A percentile compares a stretch with the other conserved stretches of the same genome.
phyloP scores from a whole-genome alignment of 805 yeast species.

The Ogataea polymorpha region DNA sequence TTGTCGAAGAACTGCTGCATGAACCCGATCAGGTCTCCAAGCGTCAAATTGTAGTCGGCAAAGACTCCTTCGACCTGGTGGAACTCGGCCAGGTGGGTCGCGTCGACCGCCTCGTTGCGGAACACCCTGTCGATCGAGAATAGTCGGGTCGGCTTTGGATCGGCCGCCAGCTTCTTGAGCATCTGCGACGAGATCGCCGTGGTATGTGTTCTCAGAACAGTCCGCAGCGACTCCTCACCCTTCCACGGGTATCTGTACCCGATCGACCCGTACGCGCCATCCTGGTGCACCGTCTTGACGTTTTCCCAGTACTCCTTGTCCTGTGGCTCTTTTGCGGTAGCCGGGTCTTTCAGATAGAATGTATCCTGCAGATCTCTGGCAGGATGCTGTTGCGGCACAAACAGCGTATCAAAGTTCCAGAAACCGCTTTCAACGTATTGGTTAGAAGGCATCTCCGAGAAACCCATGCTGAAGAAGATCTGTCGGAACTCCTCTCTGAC shows the following conservation, averaged over 20 bases:
- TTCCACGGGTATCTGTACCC: slow-evolving; percentile 99
- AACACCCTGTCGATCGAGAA: slow-evolving; percentile 97
- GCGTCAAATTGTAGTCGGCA: slow-evolving; percentile 91
- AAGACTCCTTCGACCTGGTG: slow-evolving; percentile 99
- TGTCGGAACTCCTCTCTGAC: slow-evolving; percentile 98
- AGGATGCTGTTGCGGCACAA: slow-evolving; percentile 99
- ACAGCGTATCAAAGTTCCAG: slow-evolving; percentile 98
- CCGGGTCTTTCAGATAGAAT: slow-evolving; percentile 93
- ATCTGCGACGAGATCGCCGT: slow-evolving; percentile 90
- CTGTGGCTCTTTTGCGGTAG: slow-evolving; percentile 72
- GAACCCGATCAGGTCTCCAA: slow-evolving; percentile 96
- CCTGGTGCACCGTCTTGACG: slow-evolving; percentile 80
- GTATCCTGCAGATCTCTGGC: slow-evolving; percentile 99
- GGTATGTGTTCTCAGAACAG: slow-evolving; percentile 96
- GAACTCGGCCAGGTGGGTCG: slow-evolving; percentile 98
- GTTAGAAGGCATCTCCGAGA: slow-evolving; percentile 98
- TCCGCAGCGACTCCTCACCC: slow-evolving; percentile 81
- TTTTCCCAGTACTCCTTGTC: slow-evolving; percentile 77
- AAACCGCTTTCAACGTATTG: slow-evolving; percentile 97
- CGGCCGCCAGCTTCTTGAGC: slow-evolving; percentile 81
- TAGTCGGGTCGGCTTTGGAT: slow-evolving; percentile 86
- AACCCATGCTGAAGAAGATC: slow-evolving; percentile 96
- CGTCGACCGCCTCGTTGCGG: slow-evolving; percentile 99
- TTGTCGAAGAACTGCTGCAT: slow-evolving; percentile 95
- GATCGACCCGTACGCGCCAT: slow-evolving; percentile 88